phyloP scores from a whole-genome alignment of 2,329 filamentous ascomycete genomes.

The Cytospora mali region DNA sequence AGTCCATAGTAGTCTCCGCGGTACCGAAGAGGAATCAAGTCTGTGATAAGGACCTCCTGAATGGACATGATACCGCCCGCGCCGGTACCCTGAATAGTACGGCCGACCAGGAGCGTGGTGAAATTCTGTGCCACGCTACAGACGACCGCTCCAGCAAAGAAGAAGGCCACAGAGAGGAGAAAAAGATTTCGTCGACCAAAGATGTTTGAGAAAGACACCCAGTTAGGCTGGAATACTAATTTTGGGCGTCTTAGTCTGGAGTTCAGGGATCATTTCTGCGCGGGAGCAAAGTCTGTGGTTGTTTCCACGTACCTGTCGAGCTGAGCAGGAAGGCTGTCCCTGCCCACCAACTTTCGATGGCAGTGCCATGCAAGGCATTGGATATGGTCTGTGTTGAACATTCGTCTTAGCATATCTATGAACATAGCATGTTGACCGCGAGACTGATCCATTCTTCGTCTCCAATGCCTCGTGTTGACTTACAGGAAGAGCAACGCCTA shows the following conservation, averaged over 20 bases:
- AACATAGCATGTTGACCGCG: too few relatives aligned
- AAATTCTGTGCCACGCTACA: not conserved
- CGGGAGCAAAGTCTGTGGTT: not conserved
- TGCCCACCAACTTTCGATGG: not conserved
- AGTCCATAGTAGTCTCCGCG: not conserved
- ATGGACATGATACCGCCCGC: conserved; percentile 2
- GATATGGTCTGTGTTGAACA: not conserved
- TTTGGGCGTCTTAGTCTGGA: not conserved
- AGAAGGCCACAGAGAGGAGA: not conserved
- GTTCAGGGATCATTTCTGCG: not conserved
- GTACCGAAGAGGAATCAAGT: not conserved
- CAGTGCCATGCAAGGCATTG: not conserved
- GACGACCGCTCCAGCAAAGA: not conserved
- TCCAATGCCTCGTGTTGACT: not conserved
- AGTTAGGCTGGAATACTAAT: not conserved
- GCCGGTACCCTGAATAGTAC: not conserved
- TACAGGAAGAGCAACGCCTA: not conserved
- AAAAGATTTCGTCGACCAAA: not conserved
- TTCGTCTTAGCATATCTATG: too few relatives aligned
- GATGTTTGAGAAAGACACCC: not conserved
- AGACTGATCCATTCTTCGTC: too few relatives aligned
- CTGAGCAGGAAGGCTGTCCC: not conserved
- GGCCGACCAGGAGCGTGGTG: not conserved
- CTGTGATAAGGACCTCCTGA: not conserved
- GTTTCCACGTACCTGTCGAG: conserved; percentile 1